Evolutionary conservation across 768 basidiomycete genomes (phyloP).

Genomic region (Auriscalpium orientale): DNA sequence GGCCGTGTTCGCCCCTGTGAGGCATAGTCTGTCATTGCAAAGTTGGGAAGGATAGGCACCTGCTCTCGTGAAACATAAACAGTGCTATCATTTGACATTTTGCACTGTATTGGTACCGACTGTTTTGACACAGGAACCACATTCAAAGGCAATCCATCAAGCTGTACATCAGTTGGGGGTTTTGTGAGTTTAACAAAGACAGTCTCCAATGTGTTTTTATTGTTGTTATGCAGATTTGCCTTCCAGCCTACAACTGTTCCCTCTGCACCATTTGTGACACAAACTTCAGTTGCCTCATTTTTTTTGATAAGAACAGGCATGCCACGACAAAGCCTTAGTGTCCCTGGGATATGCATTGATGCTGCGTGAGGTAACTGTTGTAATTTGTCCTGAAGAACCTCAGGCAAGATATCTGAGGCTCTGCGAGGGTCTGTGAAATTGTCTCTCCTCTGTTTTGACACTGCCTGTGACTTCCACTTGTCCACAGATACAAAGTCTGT

Average conservation of each 20-base stretch:
- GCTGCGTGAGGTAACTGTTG: conserved; percentile 16
- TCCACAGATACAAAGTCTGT: conserved; percentile 21
- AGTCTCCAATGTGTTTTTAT: conserved; percentile 1
- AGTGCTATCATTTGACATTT: conserved; percentile 3
- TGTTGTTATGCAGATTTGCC: not conserved
- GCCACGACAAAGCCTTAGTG: conserved; percentile 14
- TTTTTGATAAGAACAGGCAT: conserved; percentile 18
- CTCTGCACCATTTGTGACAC: conserved; percentile 21
- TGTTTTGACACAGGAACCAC: conserved; percentile 12
- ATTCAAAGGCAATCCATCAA: conserved; percentile 12
- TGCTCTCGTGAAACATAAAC: conserved; percentile 6
- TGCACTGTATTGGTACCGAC: not conserved
- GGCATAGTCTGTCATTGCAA: conserved; percentile 19
- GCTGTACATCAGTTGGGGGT: not conserved
- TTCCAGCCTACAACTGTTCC: conserved; percentile 13
- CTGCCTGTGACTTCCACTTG: not conserved
- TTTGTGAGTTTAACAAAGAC: conserved; percentile 12
- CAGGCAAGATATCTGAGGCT: not conserved
- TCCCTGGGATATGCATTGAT: conserved; percentile 14
- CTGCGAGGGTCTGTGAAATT: not conserved
- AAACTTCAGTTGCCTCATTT: conserved; percentile 18
- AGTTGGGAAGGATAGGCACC: conserved; percentile 14
- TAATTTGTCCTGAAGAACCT: conserved; percentile 9
- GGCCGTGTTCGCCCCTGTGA: conserved; percentile 17
- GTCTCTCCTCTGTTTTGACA: not conserved